These are phyloP conservation scores for Apocynum venetum DNA, from an alignment of 257 asterid genomes.

Conservation along the genomic window DNA sequence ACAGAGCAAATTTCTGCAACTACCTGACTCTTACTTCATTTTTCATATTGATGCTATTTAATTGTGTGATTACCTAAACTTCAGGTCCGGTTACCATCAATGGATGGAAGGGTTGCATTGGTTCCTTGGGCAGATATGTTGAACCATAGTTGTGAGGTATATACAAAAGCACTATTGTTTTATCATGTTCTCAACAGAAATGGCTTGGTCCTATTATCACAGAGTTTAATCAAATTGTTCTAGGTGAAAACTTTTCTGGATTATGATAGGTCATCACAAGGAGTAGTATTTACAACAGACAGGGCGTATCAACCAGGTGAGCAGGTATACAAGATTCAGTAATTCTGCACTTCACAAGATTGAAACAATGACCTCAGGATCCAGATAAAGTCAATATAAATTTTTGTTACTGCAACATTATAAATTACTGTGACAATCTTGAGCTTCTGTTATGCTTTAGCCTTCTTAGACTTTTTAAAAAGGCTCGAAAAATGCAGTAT, in stretches of 20 bases:
- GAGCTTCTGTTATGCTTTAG: not conserved
- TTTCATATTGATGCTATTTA: not conserved
- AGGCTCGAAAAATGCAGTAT: not conserved
- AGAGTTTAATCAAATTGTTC: constrained; percentile 22
- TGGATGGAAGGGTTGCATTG: constrained; percentile 85
- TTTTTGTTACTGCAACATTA: not conserved
- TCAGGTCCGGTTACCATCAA: constrained; percentile 86
- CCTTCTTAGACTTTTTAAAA: not conserved
- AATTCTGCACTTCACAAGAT: not conserved
- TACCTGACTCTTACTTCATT: not conserved
- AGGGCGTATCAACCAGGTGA: constrained; percentile 97
- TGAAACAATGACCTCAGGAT: not conserved
- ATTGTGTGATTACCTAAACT: not conserved
- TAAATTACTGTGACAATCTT: not conserved
- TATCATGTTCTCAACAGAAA: constrained; percentile 11
- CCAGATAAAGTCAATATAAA: not conserved
- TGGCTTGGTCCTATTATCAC: constrained; percentile 11
- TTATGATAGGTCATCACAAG: constrained; percentile 79
- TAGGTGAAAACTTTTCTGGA: constrained; percentile 90
- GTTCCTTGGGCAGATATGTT: constrained; percentile 99
- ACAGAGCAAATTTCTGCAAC: not conserved
- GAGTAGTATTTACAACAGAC: constrained; percentile 86
- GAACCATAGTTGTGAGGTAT: constrained; percentile 84
- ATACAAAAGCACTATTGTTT: constrained; percentile 10
- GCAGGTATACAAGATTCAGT: constrained; percentile 63